Conservation (phyloP, 495 filamentous ascomycete species). For the Xylaria acuta region DNA sequence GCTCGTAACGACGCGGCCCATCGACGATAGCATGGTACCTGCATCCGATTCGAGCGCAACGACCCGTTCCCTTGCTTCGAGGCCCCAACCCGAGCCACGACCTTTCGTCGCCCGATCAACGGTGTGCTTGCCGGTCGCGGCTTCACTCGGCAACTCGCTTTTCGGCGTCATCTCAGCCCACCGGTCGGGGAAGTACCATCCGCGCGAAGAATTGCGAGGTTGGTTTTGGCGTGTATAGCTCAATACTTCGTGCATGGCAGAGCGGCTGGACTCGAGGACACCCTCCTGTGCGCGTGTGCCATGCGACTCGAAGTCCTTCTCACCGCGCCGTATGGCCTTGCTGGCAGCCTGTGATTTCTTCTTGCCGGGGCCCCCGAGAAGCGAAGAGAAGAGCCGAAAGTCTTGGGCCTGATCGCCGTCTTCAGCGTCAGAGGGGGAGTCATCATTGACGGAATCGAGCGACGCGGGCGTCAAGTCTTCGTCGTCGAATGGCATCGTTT, state of each 20-base stretch:
- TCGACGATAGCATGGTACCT: conserved; percentile 45
- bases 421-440: conserved; percentile 66
- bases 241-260: conserved; percentile 89
- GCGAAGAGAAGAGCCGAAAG: conserved; percentile 74
- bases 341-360: conserved; percentile 47
- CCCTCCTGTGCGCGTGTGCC: conserved; percentile 79
- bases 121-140: not conserved
- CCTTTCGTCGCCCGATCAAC: conserved; percentile 24
- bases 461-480: conserved; percentile 45
- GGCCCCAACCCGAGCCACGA: conserved; percentile 42
- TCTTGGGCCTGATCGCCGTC: conserved; percentile 79
- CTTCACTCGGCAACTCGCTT: conserved; percentile 43
- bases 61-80: conserved; percentile 53
- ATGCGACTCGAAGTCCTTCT: conserved; percentile 97
- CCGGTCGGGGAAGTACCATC: conserved; percentile 59
- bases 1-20: conserved; percentile 53
- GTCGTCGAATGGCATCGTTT: conserved; percentile 44
- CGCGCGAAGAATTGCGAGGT: conserved; percentile 61
- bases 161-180: conserved; percentile 42
- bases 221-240: conserved; percentile 70
- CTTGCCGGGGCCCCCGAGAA: conserved; percentile 49
- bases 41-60: conserved; percentile 56
- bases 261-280: conserved; percentile 78
- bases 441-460: conserved; percentile 25
- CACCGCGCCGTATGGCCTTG: conserved; percentile 63